Evolutionary conservation across 2,329 filamentous ascomycete species (phyloP), one percentile per base, ranked within the genome.

Genomic region (Metarhizium album): DNA sequence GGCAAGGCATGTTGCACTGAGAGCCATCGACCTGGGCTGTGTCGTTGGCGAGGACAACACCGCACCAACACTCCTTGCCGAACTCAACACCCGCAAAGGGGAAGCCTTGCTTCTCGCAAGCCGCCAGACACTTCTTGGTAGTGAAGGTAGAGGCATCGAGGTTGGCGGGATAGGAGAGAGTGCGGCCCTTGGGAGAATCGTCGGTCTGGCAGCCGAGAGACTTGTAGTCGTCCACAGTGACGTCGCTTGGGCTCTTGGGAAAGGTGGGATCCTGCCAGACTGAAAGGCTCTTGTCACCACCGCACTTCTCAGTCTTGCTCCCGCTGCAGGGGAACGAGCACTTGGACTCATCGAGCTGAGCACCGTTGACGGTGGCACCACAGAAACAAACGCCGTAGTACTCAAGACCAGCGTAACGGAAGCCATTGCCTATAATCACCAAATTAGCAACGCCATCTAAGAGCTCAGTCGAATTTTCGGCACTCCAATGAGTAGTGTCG

Each of bases 181-280:
- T 70, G 46, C 70, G 70, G 40, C 72, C 70, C 48, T 66, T 55
- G 46, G 54, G 54, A 20, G 66, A 67, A 50, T 67, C 59, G 54
- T 78, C 76, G 27, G 67, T 70, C 59, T 76, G 84, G 67, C 83
- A 87, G 50, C 83, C 83, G n/a, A 76, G 62, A 55, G 79, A 74
- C 42, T 70, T 68, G 71, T 82, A 87, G 45, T 73, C 70, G 49
- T 70, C 68, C 43, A 75, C 67, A 23, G 71, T 73, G 24, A 74
- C 62, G 47, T 75, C 66, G 20, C 64, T 67, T 55, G 69, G 73
- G 53, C 66, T 64, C 23, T 68, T 65, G 45, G 68, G 60, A 56
- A 74, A 76, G 29, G 72, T 76, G 3, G 72, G 68, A 47, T 78
- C 74, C 58, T 72, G 64, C 59, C 67, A 77, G 58, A 75, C 53